These are phyloP conservation scores for Raffaelea deltoideospora DNA, from an alignment of 2,329 filamentous ascomycete species.

Conservation along the genomic window DNA sequence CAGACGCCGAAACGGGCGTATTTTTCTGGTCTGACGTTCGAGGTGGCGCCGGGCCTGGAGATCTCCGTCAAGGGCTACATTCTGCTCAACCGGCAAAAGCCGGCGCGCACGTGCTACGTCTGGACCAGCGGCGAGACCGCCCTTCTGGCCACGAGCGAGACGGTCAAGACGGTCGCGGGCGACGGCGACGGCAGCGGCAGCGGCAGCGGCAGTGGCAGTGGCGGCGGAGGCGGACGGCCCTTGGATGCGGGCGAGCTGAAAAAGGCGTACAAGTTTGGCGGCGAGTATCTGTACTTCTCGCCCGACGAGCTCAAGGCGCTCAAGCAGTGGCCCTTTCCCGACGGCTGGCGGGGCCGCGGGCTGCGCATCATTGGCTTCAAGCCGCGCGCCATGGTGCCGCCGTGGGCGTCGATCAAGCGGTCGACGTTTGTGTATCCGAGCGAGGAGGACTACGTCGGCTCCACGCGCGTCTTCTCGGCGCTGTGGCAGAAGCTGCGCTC, in stretches of 20 bases:
- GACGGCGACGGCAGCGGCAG: conserved; percentile 66
- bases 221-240: too few relatives aligned
- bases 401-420: conserved; percentile 76
- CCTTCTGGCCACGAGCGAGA: conserved; percentile 63
- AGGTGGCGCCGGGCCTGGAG: conserved; percentile 67
- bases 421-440: conserved; percentile 89
- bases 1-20: conserved; percentile 72
- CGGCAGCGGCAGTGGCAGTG: too few relatives aligned
- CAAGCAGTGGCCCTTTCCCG: conserved; percentile 29
- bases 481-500: conserved; percentile 75
- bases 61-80: conserved; percentile 94
- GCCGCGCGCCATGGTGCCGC: conserved; percentile 53
- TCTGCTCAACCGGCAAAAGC: conserved; percentile 68
- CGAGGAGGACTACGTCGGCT: conserved; percentile 79
- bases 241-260: conserved; percentile 71
- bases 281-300: conserved; percentile 74
- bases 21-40: conserved; percentile 76
- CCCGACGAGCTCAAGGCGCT: conserved; percentile 69
- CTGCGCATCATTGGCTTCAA: conserved; percentile 95
- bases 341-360: conserved; percentile 57
- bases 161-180: conserved; percentile 55
- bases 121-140: conserved; percentile 76
- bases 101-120: conserved; percentile 71
- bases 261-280: conserved; percentile 93
- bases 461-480: conserved; percentile 81